Evolutionary conservation across 1,139 yeast species (phyloP).

Genomic region (Oligophagozyma castellii): DNA sequence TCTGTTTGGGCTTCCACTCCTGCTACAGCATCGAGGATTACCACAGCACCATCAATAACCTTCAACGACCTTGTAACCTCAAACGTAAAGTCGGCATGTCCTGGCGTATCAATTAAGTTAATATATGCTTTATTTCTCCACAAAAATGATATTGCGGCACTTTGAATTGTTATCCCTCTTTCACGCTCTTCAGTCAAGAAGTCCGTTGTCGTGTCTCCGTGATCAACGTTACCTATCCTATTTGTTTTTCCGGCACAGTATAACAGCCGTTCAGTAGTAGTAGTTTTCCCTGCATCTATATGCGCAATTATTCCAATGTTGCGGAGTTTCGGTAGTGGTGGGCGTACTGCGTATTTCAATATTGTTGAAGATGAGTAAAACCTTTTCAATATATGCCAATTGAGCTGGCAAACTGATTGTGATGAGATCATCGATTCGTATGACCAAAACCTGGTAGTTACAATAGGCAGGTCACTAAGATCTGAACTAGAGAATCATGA

Average conservation of each 20-base stretch:
- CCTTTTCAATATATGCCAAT: no score
- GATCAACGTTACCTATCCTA: conserved; percentile 85
- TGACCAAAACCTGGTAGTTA: no score
- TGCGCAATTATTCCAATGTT: conserved; percentile 78
- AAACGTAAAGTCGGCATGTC: conserved; percentile 94
- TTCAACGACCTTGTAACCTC: conserved; percentile 84
- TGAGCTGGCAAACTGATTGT: no score
- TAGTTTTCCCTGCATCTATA: conserved; percentile 92
- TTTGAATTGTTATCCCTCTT: conserved; percentile 91
- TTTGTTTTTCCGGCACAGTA: conserved; percentile 73
- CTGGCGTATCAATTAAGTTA: conserved; percentile 92
- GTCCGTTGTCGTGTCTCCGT: conserved; percentile 95
- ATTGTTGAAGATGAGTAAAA: no score
- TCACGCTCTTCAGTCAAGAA: conserved; percentile 80
- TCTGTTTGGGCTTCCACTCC: conserved; percentile 98
- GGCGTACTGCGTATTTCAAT: no score
- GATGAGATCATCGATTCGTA: no score
- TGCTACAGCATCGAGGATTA: conserved; percentile 88
- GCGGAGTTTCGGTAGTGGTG: conserved; percentile 17
- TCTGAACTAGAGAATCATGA: no score
- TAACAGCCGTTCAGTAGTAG: conserved; percentile 89
- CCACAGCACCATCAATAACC: conserved; percentile 87
- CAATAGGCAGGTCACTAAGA: no score
- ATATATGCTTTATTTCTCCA: conserved; percentile 55
- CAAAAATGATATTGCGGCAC: conserved; percentile 87